Base-by-base conservation (phyloP, 176 grass and related monocot genomes). In the Cocos nucifera region DNA sequence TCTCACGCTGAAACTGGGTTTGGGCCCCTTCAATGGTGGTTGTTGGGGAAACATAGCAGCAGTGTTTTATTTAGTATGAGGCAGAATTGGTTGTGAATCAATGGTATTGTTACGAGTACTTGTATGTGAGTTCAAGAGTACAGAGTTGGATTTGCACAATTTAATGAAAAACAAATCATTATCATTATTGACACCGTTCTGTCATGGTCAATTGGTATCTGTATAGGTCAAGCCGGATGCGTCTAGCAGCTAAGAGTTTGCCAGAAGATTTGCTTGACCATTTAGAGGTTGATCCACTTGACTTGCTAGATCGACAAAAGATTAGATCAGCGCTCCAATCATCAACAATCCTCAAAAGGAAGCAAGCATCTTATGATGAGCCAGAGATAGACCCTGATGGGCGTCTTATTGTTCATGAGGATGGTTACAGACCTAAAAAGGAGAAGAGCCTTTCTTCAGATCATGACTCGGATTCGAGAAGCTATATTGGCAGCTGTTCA, bases 341-440 rank as follows among this genome's bases (percentile, higher is more conserved):
- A 15, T 73, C 75, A 19, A 59, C 17, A 17, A 25, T 50, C 25
- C 72, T 73, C 2, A 90, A 87, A 78, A 84, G 77, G 78, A 88
- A 76, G 48, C 12, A 67, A 65, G 18, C 64, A 48, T 63, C 64
- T 0, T 65, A 64, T n/a, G 82, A 86, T 0, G 78, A 91, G 54
- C 71, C 80, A 6, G 92, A 97, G 81, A 54, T 88, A 64, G 92
- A 91, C 49, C 23, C 76, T 9, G 81, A 97, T 62, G 92, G 92
- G 0, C 87, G 92, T 48, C 85, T 97, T 54, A 79, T 97, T 63
- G 76, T 97, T 49, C 81, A 66, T 0, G 77, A 86, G 24, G 81
- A 91, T n/a, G 27, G 65, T 49, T 80, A 71, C 9, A 83, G 61
- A 61, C 67, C 63, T 23, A 85, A 71, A 81, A 91, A 80, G 69